Conservation (phyloP, 768 basidiomycete species). For the Ephemerocybe angulata region DNA sequence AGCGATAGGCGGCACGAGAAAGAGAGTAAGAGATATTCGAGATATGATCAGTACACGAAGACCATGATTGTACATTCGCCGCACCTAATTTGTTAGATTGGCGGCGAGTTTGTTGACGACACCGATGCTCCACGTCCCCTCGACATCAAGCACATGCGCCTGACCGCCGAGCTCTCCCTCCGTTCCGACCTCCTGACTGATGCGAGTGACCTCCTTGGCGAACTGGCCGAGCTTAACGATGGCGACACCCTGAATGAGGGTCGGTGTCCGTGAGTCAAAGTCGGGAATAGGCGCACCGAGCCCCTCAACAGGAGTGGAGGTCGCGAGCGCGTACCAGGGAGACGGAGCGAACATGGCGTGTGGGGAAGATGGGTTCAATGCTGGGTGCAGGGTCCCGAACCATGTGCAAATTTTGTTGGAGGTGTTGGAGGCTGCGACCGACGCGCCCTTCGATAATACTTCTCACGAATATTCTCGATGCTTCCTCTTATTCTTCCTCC, state of each 20-base stretch:
- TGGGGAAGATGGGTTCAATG: not conserved
- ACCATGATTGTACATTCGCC: not conserved
- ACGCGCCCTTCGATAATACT: not conserved
- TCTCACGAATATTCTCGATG: not conserved
- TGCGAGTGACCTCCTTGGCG: slow-evolving; percentile 87
- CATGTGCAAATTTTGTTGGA: not conserved
- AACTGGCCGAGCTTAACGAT: slow-evolving; percentile 81
- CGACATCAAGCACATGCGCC: slow-evolving; percentile 80
- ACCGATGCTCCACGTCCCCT: slow-evolving; percentile 84
- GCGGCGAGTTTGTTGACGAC: slow-evolving; percentile 80
- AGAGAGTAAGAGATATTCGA: not conserved
- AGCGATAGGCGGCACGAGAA: too few species aligned
- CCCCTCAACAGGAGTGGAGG: not conserved
- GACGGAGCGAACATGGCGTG: not conserved
- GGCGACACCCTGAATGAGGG: slow-evolving; percentile 61
- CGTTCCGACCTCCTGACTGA: slow-evolving; percentile 80
- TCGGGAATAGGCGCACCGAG: not conserved
- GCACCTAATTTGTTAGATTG: slow-evolving; percentile 69
- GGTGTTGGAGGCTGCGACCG: not conserved
- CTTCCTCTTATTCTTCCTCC: not conserved
- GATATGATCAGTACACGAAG: slow-evolving; percentile 4
- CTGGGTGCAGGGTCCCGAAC: not conserved
- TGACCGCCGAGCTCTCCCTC: slow-evolving; percentile 85
- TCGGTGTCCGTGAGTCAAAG: not conserved
- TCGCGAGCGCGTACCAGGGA: not conserved